Evolutionary conservation across 2,329 filamentous ascomycete genomes (phyloP).

Genomic region (Talaromyces marneffei): DNA sequence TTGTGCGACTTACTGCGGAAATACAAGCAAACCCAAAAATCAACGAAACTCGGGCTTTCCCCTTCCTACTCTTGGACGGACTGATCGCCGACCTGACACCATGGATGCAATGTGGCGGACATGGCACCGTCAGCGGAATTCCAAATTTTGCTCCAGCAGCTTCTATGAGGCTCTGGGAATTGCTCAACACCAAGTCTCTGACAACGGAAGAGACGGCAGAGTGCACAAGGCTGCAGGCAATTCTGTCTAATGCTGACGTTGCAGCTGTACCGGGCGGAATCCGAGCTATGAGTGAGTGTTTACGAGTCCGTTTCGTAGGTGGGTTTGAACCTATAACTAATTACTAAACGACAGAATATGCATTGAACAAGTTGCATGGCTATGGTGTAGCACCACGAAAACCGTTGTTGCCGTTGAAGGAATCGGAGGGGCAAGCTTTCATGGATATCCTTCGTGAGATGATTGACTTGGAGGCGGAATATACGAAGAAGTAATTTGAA

Average conservation of each 20-base stretch:
- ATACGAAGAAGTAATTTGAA: not conserved
- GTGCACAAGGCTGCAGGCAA: slow-evolving; percentile 17
- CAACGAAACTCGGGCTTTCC: slow-evolving; percentile 15
- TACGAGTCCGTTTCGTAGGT: not conserved
- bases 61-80: slow-evolving; percentile 21
- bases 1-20: slow-evolving; percentile 18
- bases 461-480: slow-evolving; percentile 16
- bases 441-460: slow-evolving; percentile 17
- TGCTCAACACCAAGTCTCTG: slow-evolving; percentile 16
- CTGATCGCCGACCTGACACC: slow-evolving; percentile 23
- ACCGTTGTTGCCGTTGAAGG: slow-evolving; percentile 18
- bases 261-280: slow-evolving; percentile 21
- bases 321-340: not conserved
- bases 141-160: slow-evolving; percentile 22
- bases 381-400: slow-evolving; percentile 18
- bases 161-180: slow-evolving; percentile 20
- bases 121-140: slow-evolving; percentile 23
- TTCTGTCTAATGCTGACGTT: slow-evolving; percentile 20
- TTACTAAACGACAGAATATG: slow-evolving; percentile 17
- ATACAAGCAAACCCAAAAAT: slow-evolving; percentile 16
- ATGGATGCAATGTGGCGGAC: slow-evolving; percentile 22
- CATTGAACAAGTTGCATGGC: slow-evolving; percentile 19
- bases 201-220: slow-evolving; percentile 15
- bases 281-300: slow-evolving; percentile 22
- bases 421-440: slow-evolving; percentile 17